A percentile compares a stretch with the other conserved stretches of the same genome.
phyloP scores from a whole-genome alignment of 768 basidiomycete genomes.

The Tricholoma hemisulphureum region DNA sequence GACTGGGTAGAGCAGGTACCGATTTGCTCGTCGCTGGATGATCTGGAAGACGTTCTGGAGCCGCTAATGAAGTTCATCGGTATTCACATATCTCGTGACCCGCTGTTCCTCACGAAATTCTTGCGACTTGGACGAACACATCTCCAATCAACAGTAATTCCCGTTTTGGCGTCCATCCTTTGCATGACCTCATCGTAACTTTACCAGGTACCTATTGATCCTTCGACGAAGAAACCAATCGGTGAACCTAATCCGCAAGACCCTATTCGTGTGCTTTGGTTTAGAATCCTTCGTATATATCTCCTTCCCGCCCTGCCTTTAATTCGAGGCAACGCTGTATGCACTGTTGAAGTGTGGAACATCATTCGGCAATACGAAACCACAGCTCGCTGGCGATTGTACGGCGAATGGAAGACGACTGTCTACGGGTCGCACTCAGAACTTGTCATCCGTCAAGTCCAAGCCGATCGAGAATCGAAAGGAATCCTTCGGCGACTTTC shows the following conservation, averaged over 20 bases:
- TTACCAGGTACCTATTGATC: conserved; percentile 47
- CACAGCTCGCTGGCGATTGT: conserved; percentile 82
- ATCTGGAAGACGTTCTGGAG: conserved; percentile 72
- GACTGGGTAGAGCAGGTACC: conserved; percentile 76
- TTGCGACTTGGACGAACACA: conserved; percentile 73
- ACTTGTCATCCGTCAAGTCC: conserved; percentile 73
- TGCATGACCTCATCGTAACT: conserved; percentile 1
- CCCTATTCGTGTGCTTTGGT: conserved; percentile 80
- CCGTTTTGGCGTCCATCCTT: background rate
- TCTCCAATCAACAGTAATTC: conserved; percentile 49
- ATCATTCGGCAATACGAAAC: conserved; percentile 79
- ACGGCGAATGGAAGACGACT: conserved; percentile 90
- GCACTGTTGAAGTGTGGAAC: conserved; percentile 90
- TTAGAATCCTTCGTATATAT: conserved; percentile 71
- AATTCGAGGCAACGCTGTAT: conserved; percentile 82
- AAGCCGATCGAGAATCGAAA: conserved; percentile 87
- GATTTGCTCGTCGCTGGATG: conserved; percentile 58
- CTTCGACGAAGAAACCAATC: conserved; percentile 58
- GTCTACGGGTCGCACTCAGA: conserved; percentile 76
- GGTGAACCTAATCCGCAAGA: conserved; percentile 54
- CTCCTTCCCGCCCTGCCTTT: conserved; percentile 86
- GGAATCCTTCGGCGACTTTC: conserved; percentile 85
- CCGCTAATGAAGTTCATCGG: conserved; percentile 80
- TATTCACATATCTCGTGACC: conserved; percentile 76
- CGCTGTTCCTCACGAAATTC: conserved; percentile 75